Evolutionary conservation across 2,329 filamentous ascomycete genomes (phyloP).

Genomic region (Xylogone sp.): DNA sequence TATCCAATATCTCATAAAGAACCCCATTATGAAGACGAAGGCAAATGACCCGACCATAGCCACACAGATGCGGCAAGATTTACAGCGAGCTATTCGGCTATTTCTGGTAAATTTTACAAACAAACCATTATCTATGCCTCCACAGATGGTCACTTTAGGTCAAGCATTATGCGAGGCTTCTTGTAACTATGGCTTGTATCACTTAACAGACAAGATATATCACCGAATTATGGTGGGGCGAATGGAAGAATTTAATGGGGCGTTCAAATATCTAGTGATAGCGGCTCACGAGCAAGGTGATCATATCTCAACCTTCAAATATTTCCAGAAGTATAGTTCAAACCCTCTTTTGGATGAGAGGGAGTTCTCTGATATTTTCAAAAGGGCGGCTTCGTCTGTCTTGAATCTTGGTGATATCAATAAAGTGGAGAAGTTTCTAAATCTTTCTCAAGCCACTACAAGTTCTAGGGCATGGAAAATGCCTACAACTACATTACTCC

Average conservation of each 20-base stretch:
- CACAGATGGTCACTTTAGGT: constrained; percentile 12
- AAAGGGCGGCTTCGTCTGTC: constrained; percentile 17
- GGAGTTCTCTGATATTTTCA: constrained; percentile 14
- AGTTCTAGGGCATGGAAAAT: constrained; percentile 5
- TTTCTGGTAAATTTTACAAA: constrained; percentile 21
- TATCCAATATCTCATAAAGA: constrained; percentile 1
- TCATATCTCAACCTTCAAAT: constrained; percentile 11
- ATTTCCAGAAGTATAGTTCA: constrained; percentile 16
- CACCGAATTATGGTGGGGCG: constrained; percentile 11
- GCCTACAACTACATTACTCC: constrained; percentile 20
- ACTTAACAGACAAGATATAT: constrained; percentile 17
- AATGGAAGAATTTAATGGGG: not conserved
- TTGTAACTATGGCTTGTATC: constrained; percentile 14
- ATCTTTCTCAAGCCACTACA: constrained; percentile 3
- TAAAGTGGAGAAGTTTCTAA: constrained; percentile 19
- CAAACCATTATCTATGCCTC: constrained; percentile 10
- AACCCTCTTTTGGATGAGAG: constrained; percentile 12
- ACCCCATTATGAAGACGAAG: not conserved
- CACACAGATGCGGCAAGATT: not conserved
- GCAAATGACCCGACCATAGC: not conserved
- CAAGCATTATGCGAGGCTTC: constrained; percentile 16
- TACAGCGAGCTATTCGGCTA: constrained; percentile 6
- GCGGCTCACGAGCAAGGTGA: constrained; percentile 15
- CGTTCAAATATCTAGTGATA: constrained; percentile 15
- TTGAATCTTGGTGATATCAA: constrained; percentile 12